These are phyloP conservation scores for Geranium brycei DNA, from an alignment of 345 rosid species.

Conservation along the genomic window DNA sequence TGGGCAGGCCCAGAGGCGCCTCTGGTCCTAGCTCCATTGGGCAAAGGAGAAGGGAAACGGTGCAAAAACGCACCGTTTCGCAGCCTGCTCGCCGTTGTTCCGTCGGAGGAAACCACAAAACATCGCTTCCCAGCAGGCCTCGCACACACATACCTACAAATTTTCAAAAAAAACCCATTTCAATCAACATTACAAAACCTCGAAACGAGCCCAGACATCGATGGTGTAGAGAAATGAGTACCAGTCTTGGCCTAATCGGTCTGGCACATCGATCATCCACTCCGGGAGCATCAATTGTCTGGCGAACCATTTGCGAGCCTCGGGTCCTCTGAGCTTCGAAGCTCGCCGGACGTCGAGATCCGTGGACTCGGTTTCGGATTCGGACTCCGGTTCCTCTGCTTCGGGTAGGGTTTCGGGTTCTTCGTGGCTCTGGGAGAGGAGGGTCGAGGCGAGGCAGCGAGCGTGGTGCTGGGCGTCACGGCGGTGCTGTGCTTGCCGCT, in stretches of 20 bases:
- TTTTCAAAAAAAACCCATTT: background rate
- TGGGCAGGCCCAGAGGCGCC: slow-evolving; percentile 53
- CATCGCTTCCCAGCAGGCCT: slow-evolving; percentile 89
- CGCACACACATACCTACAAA: slow-evolving; percentile 55
- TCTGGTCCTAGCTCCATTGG: slow-evolving; percentile 61
- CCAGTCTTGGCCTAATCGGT: slow-evolving; percentile 60
- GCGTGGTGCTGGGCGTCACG: slow-evolving; percentile 78
- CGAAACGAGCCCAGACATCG: background rate
- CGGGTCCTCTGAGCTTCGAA: slow-evolving; percentile 59
- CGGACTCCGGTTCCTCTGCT: slow-evolving; percentile 18
- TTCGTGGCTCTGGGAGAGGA: slow-evolving; percentile 25
- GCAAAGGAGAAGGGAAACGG: slow-evolving; percentile 74
- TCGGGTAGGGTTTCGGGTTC: slow-evolving; percentile 27
- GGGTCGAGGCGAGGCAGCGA: slow-evolving; percentile 65
- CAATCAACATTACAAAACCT: background rate
- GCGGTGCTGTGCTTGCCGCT: slow-evolving; percentile 66
- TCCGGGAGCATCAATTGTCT: slow-evolving; percentile 86
- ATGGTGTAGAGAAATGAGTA: slow-evolving; percentile 7
- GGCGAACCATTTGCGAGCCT: slow-evolving; percentile 76
- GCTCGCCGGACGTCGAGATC: slow-evolving; percentile 54
- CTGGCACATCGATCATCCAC: slow-evolving; percentile 96
- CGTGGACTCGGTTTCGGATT: slow-evolving; percentile 20
- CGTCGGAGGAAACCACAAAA: slow-evolving; percentile 72
- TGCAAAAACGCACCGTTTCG: slow-evolving; percentile 69
- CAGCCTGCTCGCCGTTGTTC: slow-evolving; percentile 63